Evolutionary conservation across 163 green algal genomes (phyloP).

Genomic region (Chloroidium sp.): DNA sequence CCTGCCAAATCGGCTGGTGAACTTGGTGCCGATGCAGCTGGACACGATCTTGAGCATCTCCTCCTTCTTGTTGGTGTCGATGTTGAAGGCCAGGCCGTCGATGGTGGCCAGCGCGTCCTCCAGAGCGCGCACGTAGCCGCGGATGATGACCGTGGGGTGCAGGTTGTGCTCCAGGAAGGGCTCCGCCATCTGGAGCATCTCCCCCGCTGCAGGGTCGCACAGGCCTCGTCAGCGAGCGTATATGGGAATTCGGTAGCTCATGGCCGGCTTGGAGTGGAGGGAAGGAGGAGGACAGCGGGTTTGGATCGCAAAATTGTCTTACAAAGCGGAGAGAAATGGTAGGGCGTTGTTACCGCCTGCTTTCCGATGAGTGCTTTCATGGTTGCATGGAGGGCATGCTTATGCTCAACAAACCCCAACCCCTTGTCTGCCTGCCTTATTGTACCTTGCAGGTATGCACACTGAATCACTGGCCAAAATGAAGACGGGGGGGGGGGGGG

Average conservation of each 20-base stretch:
- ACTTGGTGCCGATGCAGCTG: constrained; percentile 97
- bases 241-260: background rate
- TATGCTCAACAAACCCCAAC: too few species aligned
- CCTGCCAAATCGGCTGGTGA: constrained; percentile 87
- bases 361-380: too few species aligned
- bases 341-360: too few species aligned
- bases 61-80: constrained; percentile 77
- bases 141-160: constrained; percentile 95
- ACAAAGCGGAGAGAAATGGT: too few species aligned
- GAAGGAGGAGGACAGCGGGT: too few species aligned
- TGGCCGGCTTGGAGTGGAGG: too few species aligned
- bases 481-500: background rate
- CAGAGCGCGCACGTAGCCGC: constrained; percentile 67
- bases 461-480: background rate
- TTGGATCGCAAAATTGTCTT: too few species aligned
- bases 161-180: constrained; percentile 88
- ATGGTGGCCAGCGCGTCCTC: constrained; percentile 59
- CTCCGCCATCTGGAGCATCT: constrained; percentile 82
- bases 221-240: background rate
- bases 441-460: too few species aligned
- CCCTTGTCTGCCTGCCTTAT: too few species aligned
- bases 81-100: constrained; percentile 79
- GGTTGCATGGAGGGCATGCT: too few species aligned
- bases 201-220: constrained; percentile 34
- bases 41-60: constrained; percentile 91